Evolutionary conservation across 1,139 yeast genomes (phyloP).

Genomic region (Kurtzmaniella quercitrusa): DNA sequence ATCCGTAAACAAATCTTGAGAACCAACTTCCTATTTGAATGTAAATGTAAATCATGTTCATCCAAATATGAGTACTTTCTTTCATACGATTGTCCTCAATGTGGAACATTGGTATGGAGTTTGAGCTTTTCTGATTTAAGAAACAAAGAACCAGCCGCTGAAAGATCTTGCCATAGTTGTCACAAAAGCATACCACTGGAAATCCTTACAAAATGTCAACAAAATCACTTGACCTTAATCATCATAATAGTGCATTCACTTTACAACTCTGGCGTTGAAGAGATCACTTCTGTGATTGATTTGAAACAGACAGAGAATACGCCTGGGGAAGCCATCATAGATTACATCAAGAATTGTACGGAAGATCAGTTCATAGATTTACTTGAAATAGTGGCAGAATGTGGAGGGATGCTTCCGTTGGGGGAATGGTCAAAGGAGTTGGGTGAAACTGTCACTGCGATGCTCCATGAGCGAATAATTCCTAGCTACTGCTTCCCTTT

Average conservation of each 20-base stretch:
- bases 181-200: not conserved
- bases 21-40: conserved; percentile 25
- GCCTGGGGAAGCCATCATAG: not conserved
- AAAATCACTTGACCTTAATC: not conserved
- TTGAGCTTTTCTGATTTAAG: conserved; percentile 5
- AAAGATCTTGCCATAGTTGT: not conserved
- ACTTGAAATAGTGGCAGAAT: not conserved
- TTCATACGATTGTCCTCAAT: conserved; percentile 16
- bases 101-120: conserved; percentile 10
- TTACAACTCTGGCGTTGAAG: not conserved
- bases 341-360: not conserved
- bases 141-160: not conserved
- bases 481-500: not conserved
- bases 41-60: conserved; percentile 27
- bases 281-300: not conserved
- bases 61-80: conserved; percentile 17
- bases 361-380: not conserved
- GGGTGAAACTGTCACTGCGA: not conserved
- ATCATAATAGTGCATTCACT: not conserved
- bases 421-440: not conserved
- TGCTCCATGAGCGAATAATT: not conserved
- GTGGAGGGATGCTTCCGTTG: not conserved
- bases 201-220: not conserved
- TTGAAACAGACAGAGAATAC: not conserved
- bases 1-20: conserved; percentile 16